Evolutionary conservation across 768 basidiomycete species (phyloP), one percentile per base, ranked within the genome.

Genomic region (Multifurca ochricompacta): DNA sequence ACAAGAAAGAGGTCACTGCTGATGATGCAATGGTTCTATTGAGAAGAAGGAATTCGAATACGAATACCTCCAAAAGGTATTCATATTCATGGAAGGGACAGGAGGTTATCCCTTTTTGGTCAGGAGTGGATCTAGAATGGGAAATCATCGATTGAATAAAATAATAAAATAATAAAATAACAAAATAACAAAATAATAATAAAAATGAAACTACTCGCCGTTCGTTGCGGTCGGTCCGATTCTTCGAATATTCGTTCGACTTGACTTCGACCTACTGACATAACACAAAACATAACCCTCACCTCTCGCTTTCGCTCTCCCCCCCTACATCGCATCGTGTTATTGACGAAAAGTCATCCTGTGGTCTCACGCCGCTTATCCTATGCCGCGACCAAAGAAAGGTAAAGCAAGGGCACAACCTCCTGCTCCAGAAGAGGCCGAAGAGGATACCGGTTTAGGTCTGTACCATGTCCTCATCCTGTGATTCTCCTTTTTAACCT

Each of bases 61-160:
- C 87, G 6, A 75, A n/a, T n/a, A n/a, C n/a, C n/a, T n/a, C 75
- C 32, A 74, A 74, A 36, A 65, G 63, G n/a, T 87, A 79, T 68
- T 64, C 66, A 31, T 87, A 79, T 68, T 64, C 66, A 31, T 63
- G 72, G 42, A 76, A 71, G 14, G 71, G 73, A 19, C 77, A 80
- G 27, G 74, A 63, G 25, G 77, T 95, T 1, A 77, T 87, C 37
- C 90, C 94, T 7, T 95, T 97, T 71, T 88, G 89, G 87, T 81
- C 85, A 8, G 94, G 91, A 11, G 87, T 82, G 69, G 73, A 78
- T 58, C 69, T 98, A 31, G 73, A 73, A 8, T 98, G 94, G 93
- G 75, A 79, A 54, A 62, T 62, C 16, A n/a, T n/a, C n/a, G n/a
- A n/a, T n/a, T n/a, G n/a, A 28, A 31, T 16, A 18, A 21, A 16